Base-by-base conservation (phyloP, 148 eudicot species). In the Cornus florida region DNA sequence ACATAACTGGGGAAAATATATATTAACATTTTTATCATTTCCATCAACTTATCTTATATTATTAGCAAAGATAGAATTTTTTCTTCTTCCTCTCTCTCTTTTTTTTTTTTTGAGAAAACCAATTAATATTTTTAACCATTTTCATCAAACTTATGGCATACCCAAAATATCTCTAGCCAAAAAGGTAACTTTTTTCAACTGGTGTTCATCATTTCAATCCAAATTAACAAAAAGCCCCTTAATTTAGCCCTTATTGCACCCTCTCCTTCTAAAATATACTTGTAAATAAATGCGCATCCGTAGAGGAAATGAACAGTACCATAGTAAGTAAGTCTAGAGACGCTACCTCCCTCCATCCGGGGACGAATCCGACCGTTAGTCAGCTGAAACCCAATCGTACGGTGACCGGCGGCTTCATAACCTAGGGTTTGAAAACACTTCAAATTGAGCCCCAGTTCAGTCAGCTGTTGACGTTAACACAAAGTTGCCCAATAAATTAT, bases 301-400 rank as follows among this genome's bases (percentile, higher is more conserved):
- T 19, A 73, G 71, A 83, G 81, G 77, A 82, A 83, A 79, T 72
- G 91, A 90, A 89, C 68, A 86, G 86, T 91, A 91, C 88, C 97
- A 89, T 83, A 84, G 79, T 82, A 86, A 87, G 85, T 86, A 87
- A 89, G 84, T 88, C 77, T 86, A 92, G 91, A 94, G 86, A 86
- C 82, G 90, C 89, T 94, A 92, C 98, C 91, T 94, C 97, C 95
- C 95, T 92, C 98, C 97, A 94, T 94, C 85, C 92, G 95, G 87
- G 70, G 93, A 87, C 66, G 81, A 87, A 90, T 85, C 97, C 69
- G 76, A 41, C 88, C 83, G 81, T 85, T 76, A 71, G 73, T 78
- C 82, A 93, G 74, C 78, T 77, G 85, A 78, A 77, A 82, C 84
- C 80, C 59, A 86, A 81, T 72, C 80, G 77, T 75, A 80, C 87